Evolutionary conservation across 2,329 filamentous ascomycete species (phyloP).

Genomic region (Neopestalotiopsis clavispora): DNA sequence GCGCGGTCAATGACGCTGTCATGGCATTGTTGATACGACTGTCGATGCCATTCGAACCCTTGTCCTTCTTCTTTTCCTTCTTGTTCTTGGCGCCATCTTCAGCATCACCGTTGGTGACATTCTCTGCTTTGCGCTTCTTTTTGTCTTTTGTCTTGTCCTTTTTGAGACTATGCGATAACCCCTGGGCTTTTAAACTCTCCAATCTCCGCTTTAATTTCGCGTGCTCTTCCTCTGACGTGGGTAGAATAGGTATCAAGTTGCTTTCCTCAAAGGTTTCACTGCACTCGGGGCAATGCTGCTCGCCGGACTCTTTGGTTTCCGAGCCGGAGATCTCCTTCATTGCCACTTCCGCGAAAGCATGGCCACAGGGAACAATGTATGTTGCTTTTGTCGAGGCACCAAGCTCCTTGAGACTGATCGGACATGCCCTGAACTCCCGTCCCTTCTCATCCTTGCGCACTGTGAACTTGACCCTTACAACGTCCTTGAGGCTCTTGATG

Average conservation of each 20-base stretch:
- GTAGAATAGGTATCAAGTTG: conserved; percentile 83
- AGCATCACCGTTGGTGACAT: conserved; percentile 24
- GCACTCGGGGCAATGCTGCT: conserved; percentile 72
- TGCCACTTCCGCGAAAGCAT: conserved; percentile 88
- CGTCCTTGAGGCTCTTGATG: conserved; percentile 84
- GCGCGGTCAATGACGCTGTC: conserved; percentile 84
- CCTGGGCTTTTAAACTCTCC: conserved; percentile 35
- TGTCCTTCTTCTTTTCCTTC: conserved; percentile 53
- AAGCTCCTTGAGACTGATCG: conserved; percentile 84
- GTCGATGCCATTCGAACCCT: conserved; percentile 38
- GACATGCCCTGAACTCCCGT: conserved; percentile 75
- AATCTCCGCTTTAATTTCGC: conserved; percentile 65
- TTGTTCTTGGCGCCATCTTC: conserved; percentile 19
- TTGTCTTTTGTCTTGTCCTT: conserved; percentile 71
- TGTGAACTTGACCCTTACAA: conserved; percentile 82
- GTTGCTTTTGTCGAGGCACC: conserved; percentile 81
- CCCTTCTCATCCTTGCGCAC: conserved; percentile 45
- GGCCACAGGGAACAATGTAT: conserved; percentile 92
- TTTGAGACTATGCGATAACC: conserved; percentile 86
- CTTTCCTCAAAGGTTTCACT: conserved; percentile 73
- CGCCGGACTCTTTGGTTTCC: conserved; percentile 20
- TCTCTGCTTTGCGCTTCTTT: conserved; percentile 62
- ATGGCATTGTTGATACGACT: conserved; percentile 85
- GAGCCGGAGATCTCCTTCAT: conserved; percentile 72
- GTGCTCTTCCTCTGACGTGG: conserved; percentile 73